A percentile compares a stretch with the other conserved stretches of the same genome.
Evolutionary conservation across 495 filamentous ascomycete species (phyloP).

Genomic region (Gamarada debralockiae): DNA sequence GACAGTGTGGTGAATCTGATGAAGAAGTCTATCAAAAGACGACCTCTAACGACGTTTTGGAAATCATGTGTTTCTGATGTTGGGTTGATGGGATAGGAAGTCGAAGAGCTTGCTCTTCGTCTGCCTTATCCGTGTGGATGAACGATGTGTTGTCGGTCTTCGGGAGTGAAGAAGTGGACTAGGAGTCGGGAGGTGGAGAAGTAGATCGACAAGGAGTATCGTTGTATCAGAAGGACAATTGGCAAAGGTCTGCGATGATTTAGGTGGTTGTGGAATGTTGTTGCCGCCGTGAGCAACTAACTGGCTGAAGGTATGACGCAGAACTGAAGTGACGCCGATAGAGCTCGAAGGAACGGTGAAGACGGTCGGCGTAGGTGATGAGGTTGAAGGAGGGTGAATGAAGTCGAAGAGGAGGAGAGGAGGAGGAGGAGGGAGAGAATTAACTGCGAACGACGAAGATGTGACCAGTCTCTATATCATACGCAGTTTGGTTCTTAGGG

Average conservation of each 20-base stretch:
- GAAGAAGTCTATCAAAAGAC: constrained; percentile 16
- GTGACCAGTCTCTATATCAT: constrained; percentile 22
- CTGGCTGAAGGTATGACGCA: constrained; percentile 11
- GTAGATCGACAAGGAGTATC: constrained; percentile 7
- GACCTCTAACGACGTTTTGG: constrained; percentile 27
- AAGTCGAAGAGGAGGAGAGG: constrained; percentile 23
- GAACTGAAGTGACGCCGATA: constrained; percentile 2
- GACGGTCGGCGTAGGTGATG: constrained; percentile 17
- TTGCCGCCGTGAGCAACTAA: constrained; percentile 14
- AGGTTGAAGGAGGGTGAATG: constrained; percentile 24
- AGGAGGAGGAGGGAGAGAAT: constrained; percentile 28
- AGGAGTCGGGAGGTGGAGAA: constrained; percentile 18
- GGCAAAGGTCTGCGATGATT: background rate
- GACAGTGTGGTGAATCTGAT: background rate
- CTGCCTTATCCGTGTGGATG: constrained; percentile 30
- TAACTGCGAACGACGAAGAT: constrained; percentile 28
- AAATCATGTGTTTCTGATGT: constrained; percentile 36
- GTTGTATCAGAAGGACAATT: too few species aligned
- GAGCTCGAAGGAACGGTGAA: constrained; percentile 8
- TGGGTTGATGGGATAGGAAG: constrained; percentile 36
- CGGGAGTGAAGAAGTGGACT: constrained; percentile 12
- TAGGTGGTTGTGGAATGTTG: background rate
- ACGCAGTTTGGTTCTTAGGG: constrained; percentile 18
- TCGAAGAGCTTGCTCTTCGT: constrained; percentile 44
- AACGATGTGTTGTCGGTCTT: constrained; percentile 8